Base-by-base conservation (phyloP, 2,329 filamentous ascomycete species). In the Elsinoe fawcettii region DNA sequence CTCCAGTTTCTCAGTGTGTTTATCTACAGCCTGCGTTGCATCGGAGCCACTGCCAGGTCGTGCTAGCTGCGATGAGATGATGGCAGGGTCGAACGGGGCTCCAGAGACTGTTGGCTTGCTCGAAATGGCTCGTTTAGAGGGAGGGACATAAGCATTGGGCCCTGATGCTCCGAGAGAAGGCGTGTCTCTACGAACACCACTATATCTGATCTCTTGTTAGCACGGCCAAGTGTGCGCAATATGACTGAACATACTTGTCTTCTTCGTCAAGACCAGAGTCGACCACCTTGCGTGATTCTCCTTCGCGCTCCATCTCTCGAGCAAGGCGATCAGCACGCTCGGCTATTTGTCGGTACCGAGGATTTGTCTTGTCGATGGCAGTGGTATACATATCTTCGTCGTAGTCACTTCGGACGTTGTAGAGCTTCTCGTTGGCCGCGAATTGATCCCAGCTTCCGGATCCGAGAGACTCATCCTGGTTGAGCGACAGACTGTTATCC, bases 361-460 rank as follows among this genome's bases (percentile, higher is more conserved):
- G 91, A 65, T 95, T 85, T 61, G 73, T 87, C 66, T 85, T 89
- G 72, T 99, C 84, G 67, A 99, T 95, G 39, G 82, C 75, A 8
- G 93, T 99, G 1, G 93, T 99, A 74, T 99, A 99, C 43, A 93
- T 83, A 64, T 88, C 90, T 73, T 97, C 93, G 67, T 97, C 85
- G 69, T 97, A 99, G 65, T 90, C 90, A 55, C 87, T 93, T 71
- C 84, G 89, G 37, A 95, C 74, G 34, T 93, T 93, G 67, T 96
- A 97, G 27, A 90, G 82, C 57, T 84, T 80, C 72, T 95, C 88
- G 67, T 97, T 97, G 61, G 82, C 85, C 58, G 88, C 87, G 67
- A 99, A 99, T 70, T 99, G 93, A 69, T 99, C 92, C 93, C 93
- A 99, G 8, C 74, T 76, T 5, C 58, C 67, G 58, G 46, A 63